Evolutionary conservation across 345 rosid species (phyloP).

Genomic region (Salix caprea): DNA sequence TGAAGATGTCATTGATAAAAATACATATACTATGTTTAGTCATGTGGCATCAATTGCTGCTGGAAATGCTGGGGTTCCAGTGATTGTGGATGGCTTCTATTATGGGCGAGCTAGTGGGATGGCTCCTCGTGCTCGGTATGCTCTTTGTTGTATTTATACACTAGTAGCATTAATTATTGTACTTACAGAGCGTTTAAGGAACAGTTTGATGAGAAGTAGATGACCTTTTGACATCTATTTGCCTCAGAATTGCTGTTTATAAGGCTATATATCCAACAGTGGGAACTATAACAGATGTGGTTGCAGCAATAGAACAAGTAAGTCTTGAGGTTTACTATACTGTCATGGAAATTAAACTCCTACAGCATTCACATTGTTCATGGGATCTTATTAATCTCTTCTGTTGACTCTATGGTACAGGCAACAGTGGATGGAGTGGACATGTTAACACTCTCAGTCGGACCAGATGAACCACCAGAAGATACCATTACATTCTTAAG

Average conservation of each 20-base stretch:
- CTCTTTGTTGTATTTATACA: background rate
- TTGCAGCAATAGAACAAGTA: constrained; percentile 93
- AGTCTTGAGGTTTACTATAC: background rate
- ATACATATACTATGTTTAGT: constrained; percentile 27
- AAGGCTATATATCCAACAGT: constrained; percentile 78
- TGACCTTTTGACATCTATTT: background rate
- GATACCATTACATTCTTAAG: constrained; percentile 53
- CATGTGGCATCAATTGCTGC: constrained; percentile 85
- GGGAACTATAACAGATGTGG: constrained; percentile 68
- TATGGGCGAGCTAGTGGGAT: constrained; percentile 80
- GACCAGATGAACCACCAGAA: constrained; percentile 70
- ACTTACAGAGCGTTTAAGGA: background rate
- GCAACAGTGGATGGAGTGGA: constrained; percentile 71
- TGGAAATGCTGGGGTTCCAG: constrained; percentile 76
- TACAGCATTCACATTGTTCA: background rate
- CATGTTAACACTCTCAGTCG: constrained; percentile 54
- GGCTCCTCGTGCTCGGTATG: constrained; percentile 82
- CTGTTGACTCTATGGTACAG: constrained; percentile 20
- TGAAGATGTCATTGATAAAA: background rate
- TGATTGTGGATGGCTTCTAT: constrained; percentile 55
- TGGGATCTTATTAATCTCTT: background rate
- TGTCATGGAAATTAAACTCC: background rate
- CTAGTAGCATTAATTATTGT: background rate
- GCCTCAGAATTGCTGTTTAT: constrained; percentile 67
- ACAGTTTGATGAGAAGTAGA: background rate